These are phyloP conservation scores for Camellia oleifera DNA, from an alignment of 179 eudicot species.

Conservation along the genomic window DNA sequence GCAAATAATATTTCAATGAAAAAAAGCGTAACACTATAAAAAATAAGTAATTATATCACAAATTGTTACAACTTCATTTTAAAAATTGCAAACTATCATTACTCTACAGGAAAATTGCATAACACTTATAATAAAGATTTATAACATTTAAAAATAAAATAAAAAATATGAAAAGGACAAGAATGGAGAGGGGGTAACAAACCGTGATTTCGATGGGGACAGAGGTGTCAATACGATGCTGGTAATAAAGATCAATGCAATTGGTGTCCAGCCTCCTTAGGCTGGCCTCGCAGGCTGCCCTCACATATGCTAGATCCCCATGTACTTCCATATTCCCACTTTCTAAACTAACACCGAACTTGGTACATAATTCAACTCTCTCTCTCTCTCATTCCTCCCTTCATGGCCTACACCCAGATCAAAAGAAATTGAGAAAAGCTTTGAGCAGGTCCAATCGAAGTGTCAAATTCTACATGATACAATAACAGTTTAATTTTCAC, in stretches of 20 bases:
- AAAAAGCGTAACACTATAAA: too few relatives aligned
- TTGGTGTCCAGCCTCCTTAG: slow-evolving; percentile 17
- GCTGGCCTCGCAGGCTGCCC: slow-evolving; percentile 15
- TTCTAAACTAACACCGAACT: not conserved
- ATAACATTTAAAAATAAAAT: too few relatives aligned
- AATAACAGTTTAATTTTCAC: too few relatives aligned
- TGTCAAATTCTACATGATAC: not conserved
- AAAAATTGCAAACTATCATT: too few relatives aligned
- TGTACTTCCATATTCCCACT: not conserved
- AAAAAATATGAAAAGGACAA: not conserved
- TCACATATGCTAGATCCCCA: not conserved
- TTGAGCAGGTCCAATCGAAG: not conserved
- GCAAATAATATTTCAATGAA: too few relatives aligned
- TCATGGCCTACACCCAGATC: slow-evolving; percentile 3
- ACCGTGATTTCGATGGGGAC: slow-evolving; percentile 12
- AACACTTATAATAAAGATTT: too few relatives aligned
- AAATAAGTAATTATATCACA: too few relatives aligned
- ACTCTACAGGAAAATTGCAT: too few relatives aligned
- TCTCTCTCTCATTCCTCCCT: slow-evolving; percentile 1
- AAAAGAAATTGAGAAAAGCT: too few relatives aligned
- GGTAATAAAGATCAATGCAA: slow-evolving; percentile 23
- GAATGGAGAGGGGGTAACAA: not conserved
- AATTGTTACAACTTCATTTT: too few relatives aligned
- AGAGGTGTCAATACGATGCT: slow-evolving; percentile 19
- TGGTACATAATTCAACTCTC: slow-evolving; percentile 10